These are phyloP conservation scores for Thoreauomyces humboldtii DNA, from an alignment of 192 early-diverging fungal genomes.

Conservation along the genomic window DNA sequence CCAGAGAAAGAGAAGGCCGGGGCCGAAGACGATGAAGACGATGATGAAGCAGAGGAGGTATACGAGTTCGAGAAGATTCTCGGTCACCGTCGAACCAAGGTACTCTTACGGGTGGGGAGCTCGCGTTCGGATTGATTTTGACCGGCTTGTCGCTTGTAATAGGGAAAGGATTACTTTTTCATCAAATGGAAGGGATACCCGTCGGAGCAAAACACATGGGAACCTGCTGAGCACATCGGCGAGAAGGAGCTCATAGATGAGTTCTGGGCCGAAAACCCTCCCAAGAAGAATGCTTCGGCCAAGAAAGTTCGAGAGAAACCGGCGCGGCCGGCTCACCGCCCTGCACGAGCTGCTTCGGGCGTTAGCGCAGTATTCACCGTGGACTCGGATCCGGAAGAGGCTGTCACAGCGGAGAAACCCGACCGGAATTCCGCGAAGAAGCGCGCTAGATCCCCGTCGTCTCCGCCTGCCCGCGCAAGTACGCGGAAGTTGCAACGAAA, in stretches of 20 bases:
- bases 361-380: no score
- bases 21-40: neutral
- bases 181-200: slow-evolving; percentile 21
- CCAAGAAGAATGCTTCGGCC: neutral
- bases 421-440: no score
- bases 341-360: no score
- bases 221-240: neutral
- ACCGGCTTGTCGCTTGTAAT: neutral
- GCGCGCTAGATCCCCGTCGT: no score
- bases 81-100: neutral
- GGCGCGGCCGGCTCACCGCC: no score
- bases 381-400: no score
- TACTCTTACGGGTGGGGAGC: neutral
- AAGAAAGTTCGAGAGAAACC: no score
- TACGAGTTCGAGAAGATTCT: slow-evolving; percentile 2
- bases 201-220: slow-evolving; percentile 13
- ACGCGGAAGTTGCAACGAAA: no score
- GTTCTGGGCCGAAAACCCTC: neutral
- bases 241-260: neutral
- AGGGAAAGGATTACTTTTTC: neutral
- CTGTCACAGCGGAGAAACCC: no score
- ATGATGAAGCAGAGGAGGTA: neutral
- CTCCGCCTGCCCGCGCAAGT: no score
- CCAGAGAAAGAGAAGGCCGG: neutral
- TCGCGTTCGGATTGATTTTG: neutral